Percentiles rank a stretch among this genome's conserved stretches.
Conservation (phyloP, 768 basidiomycete species). For the Royoungia palumana region DNA sequence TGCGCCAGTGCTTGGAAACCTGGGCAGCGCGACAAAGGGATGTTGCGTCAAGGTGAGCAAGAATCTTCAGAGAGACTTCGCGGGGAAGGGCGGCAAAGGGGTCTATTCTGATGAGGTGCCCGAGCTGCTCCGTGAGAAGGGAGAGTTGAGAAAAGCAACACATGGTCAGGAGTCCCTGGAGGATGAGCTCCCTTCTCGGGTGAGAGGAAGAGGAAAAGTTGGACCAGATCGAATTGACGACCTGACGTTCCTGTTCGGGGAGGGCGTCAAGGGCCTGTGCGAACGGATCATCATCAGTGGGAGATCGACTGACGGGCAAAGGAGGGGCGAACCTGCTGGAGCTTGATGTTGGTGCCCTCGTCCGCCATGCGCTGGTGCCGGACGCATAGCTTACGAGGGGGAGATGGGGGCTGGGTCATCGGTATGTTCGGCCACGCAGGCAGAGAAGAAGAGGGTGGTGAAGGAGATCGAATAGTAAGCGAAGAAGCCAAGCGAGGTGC, state of each 20-base stretch:
- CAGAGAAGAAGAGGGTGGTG: background rate
- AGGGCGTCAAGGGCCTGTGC: constrained; percentile 84
- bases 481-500: constrained; percentile 49
- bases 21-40: constrained; percentile 93
- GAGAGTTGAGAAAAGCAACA: constrained; percentile 99
- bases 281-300: constrained; percentile 12
- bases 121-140: constrained; percentile 87
- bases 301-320: background rate
- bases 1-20: constrained; percentile 80
- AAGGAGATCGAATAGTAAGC: background rate
- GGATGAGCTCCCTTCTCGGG: constrained; percentile 85
- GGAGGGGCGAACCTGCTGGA: constrained; percentile 71
- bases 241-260: constrained; percentile 78
- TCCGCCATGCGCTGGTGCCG: constrained; percentile 97
- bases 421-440: background rate
- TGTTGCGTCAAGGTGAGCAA: constrained; percentile 86
- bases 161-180: constrained; percentile 97
- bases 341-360: constrained; percentile 85
- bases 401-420: constrained; percentile 20
- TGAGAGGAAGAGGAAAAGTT: constrained; percentile 95
- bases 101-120: constrained; percentile 92
- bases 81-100: constrained; percentile 89
- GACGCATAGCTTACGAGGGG: constrained; percentile 76
- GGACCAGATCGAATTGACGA: constrained; percentile 92
- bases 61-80: constrained; percentile 83